Conservation (phyloP, 176 grass and related monocot genomes). For the Triticum urartu region DNA sequence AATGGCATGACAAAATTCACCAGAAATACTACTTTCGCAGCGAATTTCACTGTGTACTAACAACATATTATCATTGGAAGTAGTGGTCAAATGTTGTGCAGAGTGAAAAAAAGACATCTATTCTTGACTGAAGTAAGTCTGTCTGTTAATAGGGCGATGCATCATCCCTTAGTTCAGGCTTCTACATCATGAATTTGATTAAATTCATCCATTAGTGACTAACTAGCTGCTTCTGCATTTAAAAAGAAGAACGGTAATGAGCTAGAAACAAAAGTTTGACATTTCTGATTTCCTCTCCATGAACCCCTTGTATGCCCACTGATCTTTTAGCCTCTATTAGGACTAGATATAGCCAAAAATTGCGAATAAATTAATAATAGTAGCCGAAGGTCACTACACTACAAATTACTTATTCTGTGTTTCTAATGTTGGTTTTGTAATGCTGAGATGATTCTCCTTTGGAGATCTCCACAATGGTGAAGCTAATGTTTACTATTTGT, state of each 20-base stretch:
- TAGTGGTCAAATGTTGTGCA: neutral
- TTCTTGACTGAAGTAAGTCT: neutral
- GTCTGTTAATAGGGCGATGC: neutral
- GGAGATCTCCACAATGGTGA: neutral
- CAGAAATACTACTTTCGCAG: neutral
- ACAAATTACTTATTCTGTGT: neutral
- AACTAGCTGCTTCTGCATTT: neutral
- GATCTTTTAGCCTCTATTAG: neutral
- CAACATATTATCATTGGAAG: neutral
- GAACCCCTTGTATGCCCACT: neutral
- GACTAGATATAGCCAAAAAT: neutral
- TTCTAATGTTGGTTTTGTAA: neutral
- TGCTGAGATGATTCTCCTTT: neutral
- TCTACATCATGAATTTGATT: neutral
- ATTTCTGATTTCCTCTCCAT: neutral
- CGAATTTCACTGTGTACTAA: neutral
- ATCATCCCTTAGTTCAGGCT: neutral
- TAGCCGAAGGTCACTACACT: neutral
- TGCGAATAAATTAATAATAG: neutral
- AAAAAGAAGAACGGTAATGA: too few relatives aligned
- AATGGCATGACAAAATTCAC: neutral
- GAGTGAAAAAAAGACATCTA: neutral
- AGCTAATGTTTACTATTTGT: neutral
- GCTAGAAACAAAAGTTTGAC: neutral
- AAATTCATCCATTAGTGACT: neutral